These are phyloP conservation scores for Trichoderma sp. DNA, from an alignment of 2,329 filamentous ascomycete genomes.

Conservation along the genomic window DNA sequence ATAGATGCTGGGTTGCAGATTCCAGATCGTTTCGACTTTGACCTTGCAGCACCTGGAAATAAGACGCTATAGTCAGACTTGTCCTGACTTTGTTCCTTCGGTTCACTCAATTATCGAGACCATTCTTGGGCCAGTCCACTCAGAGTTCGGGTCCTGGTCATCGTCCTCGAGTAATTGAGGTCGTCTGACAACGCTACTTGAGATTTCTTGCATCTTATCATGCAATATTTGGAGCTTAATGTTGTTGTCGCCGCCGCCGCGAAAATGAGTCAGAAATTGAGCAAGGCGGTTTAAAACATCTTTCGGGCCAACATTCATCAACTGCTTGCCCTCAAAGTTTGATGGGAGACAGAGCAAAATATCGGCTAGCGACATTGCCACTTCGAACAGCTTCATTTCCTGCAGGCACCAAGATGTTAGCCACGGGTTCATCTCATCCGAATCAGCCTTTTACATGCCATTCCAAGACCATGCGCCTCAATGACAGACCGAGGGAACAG, in stretches of 20 bases:
- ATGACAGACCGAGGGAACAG: constrained; percentile 2
- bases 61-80: not conserved
- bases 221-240: constrained; percentile 12
- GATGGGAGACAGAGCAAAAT: constrained; percentile 4
- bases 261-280: constrained; percentile 5
- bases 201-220: constrained; percentile 19
- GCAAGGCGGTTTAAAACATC: constrained; percentile 7
- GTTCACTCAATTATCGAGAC: not conserved
- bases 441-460: not conserved
- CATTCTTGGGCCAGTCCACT: not conserved
- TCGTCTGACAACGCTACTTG: not conserved
- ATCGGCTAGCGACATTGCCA: constrained; percentile 14
- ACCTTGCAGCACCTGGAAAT: not conserved
- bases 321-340: constrained; percentile 3
- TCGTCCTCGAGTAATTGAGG: not conserved
- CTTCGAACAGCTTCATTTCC: constrained; percentile 20
- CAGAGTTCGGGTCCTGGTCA: not conserved
- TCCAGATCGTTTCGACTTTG: constrained; percentile 11
- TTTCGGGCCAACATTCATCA: constrained; percentile 8
- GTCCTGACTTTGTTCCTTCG: not conserved
- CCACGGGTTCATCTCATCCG: not conserved
- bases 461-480: constrained; percentile 14
- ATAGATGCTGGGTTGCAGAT: constrained; percentile 11
- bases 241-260: constrained; percentile 9
- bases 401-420: not conserved